phyloP scores from a whole-genome alignment of 345 rosid genomes.

The Syzygium oleosum region DNA sequence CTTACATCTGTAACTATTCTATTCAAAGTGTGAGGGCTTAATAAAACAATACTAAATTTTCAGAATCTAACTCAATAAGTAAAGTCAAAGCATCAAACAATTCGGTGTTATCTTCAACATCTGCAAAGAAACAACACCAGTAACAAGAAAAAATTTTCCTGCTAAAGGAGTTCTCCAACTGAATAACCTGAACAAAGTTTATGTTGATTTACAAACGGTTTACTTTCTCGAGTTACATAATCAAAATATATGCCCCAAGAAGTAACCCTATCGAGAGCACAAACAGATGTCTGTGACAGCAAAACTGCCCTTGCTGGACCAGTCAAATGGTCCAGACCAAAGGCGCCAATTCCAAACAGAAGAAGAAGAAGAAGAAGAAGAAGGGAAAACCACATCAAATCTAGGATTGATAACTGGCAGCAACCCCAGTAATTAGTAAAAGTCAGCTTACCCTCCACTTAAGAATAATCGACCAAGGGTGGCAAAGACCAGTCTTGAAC shows the following conservation, averaged over 20 bases:
- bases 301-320: background rate
- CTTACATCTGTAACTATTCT: background rate
- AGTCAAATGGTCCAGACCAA: background rate
- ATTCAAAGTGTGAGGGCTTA: background rate
- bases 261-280: background rate
- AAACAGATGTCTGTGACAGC: background rate
- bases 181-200: background rate
- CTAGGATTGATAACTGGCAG: background rate
- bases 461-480: slow-evolving; percentile 88
- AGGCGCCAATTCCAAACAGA: background rate
- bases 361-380: background rate
- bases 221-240: background rate
- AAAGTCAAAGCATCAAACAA: background rate
- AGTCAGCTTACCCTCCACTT: slow-evolving; percentile 70
- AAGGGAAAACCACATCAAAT: background rate
- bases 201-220: background rate
- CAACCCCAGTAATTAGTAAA: background rate
- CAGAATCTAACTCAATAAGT: background rate
- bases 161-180: background rate
- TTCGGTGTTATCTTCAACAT: background rate
- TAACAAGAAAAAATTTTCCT: background rate
- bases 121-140: background rate
- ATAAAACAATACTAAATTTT: background rate
- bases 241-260: background rate
- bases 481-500: slow-evolving; percentile 76